These are phyloP conservation scores for Lepidopterella palustris DNA, from an alignment of 495 filamentous ascomycete species.

Conservation along the genomic window DNA sequence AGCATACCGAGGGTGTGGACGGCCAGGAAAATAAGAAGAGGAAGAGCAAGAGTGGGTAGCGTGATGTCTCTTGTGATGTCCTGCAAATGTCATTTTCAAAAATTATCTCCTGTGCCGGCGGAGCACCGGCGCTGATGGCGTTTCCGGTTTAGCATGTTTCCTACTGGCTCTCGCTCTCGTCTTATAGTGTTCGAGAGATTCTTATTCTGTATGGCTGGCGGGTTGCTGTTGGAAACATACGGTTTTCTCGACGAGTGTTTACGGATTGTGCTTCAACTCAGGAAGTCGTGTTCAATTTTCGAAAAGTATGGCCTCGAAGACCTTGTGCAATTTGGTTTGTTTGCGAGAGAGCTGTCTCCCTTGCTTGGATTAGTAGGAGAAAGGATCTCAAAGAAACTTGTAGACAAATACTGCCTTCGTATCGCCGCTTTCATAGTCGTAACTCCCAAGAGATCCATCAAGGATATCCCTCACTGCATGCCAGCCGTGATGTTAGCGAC, in stretches of 20 bases:
- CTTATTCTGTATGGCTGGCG: neutral
- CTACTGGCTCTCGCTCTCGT: neutral
- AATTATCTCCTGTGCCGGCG: neutral
- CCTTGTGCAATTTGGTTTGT: no score
- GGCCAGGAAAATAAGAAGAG: constrained; percentile 25
- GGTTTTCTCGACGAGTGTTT: neutral
- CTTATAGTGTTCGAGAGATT: neutral
- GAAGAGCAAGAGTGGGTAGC: constrained; percentile 26
- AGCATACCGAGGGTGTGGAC: constrained; percentile 21
- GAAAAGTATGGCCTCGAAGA: neutral
- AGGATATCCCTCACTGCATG: no score
- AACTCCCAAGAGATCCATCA: no score
- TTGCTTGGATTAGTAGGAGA: no score
- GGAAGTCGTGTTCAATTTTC: neutral
- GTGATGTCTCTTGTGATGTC: neutral
- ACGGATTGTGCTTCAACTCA: neutral
- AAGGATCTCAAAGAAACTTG: no score
- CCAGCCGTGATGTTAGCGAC: no score
- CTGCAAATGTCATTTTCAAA: neutral
- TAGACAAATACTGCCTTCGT: no score
- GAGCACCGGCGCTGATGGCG: neutral
- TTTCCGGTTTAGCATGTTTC: neutral
- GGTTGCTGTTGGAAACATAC: neutral
- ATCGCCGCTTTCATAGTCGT: no score
- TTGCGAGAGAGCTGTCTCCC: no score